These are phyloP conservation scores for Russula griseocarnosa DNA, from an alignment of 768 basidiomycete genomes.

Conservation along the genomic window DNA sequence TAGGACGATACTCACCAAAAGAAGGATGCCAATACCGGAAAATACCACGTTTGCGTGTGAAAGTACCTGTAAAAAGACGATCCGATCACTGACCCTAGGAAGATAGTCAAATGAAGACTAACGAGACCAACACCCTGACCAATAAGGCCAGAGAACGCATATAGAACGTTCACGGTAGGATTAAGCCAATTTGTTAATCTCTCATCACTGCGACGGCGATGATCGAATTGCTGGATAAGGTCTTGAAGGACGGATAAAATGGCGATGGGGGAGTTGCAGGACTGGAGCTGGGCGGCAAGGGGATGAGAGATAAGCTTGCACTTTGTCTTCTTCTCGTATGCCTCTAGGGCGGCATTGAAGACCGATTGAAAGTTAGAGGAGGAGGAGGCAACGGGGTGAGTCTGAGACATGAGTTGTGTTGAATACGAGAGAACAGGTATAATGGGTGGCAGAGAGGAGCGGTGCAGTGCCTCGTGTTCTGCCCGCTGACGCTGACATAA, in stretches of 20 bases:
- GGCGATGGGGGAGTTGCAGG: slow-evolving; percentile 3
- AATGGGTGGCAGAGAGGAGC: not conserved
- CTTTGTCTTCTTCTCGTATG: slow-evolving; percentile 5
- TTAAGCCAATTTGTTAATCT: not conserved
- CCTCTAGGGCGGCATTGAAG: not conserved
- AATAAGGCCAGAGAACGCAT: not conserved
- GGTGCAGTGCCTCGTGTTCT: too few species aligned
- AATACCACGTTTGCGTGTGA: not conserved
- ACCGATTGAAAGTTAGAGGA: slow-evolving; percentile 3
- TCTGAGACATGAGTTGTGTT: not conserved
- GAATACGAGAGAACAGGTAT: not conserved
- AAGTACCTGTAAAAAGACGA: not conserved
- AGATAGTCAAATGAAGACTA: not conserved
- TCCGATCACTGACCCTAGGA: not conserved
- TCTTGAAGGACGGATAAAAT: not conserved
- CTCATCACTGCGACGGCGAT: not conserved
- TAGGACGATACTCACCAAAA: not conserved
- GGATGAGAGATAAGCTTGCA: not conserved
- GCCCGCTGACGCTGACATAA: too few species aligned
- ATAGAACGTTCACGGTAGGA: slow-evolving; percentile 5
- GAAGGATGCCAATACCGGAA: slow-evolving; percentile 4
- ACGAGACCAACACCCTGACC: not conserved
- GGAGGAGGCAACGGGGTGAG: not conserved
- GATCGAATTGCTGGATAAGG: not conserved
- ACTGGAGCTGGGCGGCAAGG: not conserved